phyloP scores from a whole-genome alignment of 805 yeast genomes.

The Candida verbasci region DNA sequence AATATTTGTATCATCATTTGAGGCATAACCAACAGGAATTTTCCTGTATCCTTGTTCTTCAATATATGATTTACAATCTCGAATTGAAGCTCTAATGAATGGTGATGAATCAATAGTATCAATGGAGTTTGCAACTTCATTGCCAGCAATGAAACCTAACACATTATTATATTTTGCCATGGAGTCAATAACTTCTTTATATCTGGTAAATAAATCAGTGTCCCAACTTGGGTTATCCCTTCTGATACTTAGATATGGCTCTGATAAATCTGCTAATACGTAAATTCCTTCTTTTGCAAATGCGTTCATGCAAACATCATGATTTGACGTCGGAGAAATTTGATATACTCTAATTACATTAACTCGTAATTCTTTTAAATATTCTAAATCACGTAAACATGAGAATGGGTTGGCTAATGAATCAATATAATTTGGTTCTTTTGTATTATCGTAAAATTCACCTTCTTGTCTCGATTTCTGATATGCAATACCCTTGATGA shows the following conservation, averaged over 20 bases:
- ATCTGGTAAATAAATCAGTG: slow-evolving; percentile 22
- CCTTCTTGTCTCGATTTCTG: slow-evolving; percentile 60
- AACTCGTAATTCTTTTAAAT: slow-evolving; percentile 60
- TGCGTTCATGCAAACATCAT: slow-evolving; percentile 72
- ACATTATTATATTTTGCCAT: slow-evolving; percentile 28
- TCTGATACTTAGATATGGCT: slow-evolving; percentile 31
- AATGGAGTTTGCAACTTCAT: slow-evolving; percentile 32
- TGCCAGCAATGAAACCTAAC: slow-evolving; percentile 39
- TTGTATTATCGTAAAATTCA: slow-evolving; percentile 17
- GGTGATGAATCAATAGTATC: slow-evolving; percentile 26
- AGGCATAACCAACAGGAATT: slow-evolving; percentile 40
- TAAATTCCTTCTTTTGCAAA: slow-evolving; percentile 39
- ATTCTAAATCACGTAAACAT: slow-evolving; percentile 83
- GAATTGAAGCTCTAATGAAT: slow-evolving; percentile 32
- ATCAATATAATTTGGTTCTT: slow-evolving; percentile 47
- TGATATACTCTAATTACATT: slow-evolving; percentile 87
- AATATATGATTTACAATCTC: slow-evolving; percentile 30
- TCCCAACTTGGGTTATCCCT: slow-evolving; percentile 34
- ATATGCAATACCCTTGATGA: slow-evolving; percentile 83
- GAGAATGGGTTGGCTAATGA: slow-evolving; percentile 68
- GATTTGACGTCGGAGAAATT: slow-evolving; percentile 65
- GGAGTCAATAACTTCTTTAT: slow-evolving; percentile 29
- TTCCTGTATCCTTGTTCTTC: slow-evolving; percentile 21
- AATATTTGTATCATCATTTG: slow-evolving; percentile 32
- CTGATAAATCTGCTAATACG: slow-evolving; percentile 32